Evolutionary conservation across 2,329 filamentous ascomycete genomes (phyloP), one percentile per base, ranked within the genome.

Genomic region (Fusarium sp.): DNA sequence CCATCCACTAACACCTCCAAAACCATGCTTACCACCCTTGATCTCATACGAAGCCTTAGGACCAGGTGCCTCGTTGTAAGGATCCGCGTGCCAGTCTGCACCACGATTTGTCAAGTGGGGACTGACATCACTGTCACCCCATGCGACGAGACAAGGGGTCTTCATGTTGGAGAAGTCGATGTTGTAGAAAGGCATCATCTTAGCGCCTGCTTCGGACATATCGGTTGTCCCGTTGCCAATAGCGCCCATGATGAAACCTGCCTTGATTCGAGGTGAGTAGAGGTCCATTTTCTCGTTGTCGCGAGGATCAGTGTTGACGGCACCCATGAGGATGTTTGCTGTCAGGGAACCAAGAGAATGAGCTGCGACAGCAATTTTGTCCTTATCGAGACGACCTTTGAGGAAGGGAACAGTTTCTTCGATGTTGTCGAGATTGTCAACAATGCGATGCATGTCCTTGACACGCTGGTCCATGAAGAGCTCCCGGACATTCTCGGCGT

Each of bases 1-100:
- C 75, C 75, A 77, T 3, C 72, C 71, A 14, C 69, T 71, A 0
- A 77, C 66, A 1, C 75, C 75, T 4, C 75, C 75, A 27, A 77
- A 75, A 0, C 72, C 72, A 27, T 77, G 75, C 10, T 68, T 62
- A 12, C 75, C 75, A 3, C 66, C 72, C 23, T 66, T 71, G 0
- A 77, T 51, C 7, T 47, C 37, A 4, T 73, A 71, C 0, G 73
- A 66, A 3, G 66, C 58, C n/a, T 76, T 77, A 2, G 73, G 66
- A 0, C 60, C 64, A 0, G 74, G 72, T 0, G 73, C 46, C 4
- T 64, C 49, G 1, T 23, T 64, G 54, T 75, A 77, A 0, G 75
- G 62, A 5, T 77, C 75, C 0, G 54, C 54, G 5, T 75, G 73
- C 75, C 75, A 77, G 23, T 73, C 73, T 0, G 74, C 69, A 0